Percentiles rank a stretch among this genome's conserved stretches.
Conservation (phyloP, 768 basidiomycete genomes). For the Serendipita sp. region DNA sequence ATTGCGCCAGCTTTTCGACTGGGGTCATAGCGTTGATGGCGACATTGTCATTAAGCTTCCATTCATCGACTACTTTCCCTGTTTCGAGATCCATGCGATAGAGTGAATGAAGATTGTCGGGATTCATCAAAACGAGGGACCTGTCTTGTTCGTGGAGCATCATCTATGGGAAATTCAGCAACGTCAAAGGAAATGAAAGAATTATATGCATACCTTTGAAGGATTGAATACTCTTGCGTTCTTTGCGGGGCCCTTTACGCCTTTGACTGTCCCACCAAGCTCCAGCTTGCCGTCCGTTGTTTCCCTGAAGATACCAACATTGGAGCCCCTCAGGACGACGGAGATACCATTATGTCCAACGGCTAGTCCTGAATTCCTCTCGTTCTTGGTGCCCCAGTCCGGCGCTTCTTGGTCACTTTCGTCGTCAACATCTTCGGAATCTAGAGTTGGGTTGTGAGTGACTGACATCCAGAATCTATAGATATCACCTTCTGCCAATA, state of each 20-base stretch:
- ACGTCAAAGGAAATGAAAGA: slow-evolving; percentile 4
- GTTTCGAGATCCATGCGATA: slow-evolving; percentile 86
- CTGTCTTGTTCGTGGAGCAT: slow-evolving; percentile 96
- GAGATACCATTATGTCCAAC: slow-evolving; percentile 80
- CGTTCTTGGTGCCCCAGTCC: slow-evolving; percentile 28
- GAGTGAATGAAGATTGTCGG: slow-evolving; percentile 60
- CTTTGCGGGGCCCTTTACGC: slow-evolving; percentile 42
- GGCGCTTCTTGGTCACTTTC: slow-evolving; percentile 22
- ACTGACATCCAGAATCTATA: background rate
- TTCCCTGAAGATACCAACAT: slow-evolving; percentile 81
- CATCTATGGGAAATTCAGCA: slow-evolving; percentile 33
- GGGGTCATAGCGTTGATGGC: slow-evolving; percentile 81
- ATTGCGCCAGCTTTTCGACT: slow-evolving; percentile 87
- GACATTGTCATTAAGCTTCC: slow-evolving; percentile 89
- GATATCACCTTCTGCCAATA: slow-evolving; percentile 36
- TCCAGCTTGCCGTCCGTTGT: slow-evolving; percentile 53
- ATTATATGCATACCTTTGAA: slow-evolving; percentile 41
- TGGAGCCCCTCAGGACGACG: slow-evolving; percentile 79
- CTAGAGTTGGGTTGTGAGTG: background rate
- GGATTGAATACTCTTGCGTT: slow-evolving; percentile 79
- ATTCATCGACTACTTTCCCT: slow-evolving; percentile 95
- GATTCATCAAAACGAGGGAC: slow-evolving; percentile 88
- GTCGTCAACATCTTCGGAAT: slow-evolving; percentile 12
- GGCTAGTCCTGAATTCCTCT: slow-evolving; percentile 67
- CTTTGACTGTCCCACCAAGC: slow-evolving; percentile 76